These are phyloP conservation scores for Pseudoneurospora amorphoporcata DNA, from an alignment of 495 filamentous ascomycete species.

Conservation along the genomic window DNA sequence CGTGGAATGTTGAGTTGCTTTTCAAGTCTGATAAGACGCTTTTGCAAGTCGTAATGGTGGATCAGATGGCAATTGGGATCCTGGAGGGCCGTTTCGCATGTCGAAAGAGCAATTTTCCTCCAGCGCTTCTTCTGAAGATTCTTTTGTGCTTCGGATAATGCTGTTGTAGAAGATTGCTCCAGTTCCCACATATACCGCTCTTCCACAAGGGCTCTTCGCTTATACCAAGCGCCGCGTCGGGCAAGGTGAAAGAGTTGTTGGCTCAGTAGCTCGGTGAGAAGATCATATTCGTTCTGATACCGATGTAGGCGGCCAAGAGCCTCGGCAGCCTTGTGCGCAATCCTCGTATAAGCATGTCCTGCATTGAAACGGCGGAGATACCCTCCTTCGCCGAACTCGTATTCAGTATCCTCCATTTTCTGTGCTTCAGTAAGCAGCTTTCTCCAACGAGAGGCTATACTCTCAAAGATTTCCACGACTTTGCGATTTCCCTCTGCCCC, in stretches of 20 bases:
- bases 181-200: slow-evolving; percentile 83
- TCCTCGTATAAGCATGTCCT: slow-evolving; percentile 87
- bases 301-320: slow-evolving; percentile 78
- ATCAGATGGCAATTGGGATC: slow-evolving; percentile 83
- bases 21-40: slow-evolving; percentile 82
- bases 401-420: slow-evolving; percentile 66
- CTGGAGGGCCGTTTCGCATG: slow-evolving; percentile 79
- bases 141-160: slow-evolving; percentile 43
- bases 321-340: slow-evolving; percentile 73
- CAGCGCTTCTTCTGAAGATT: slow-evolving; percentile 78
- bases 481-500: slow-evolving; percentile 47
- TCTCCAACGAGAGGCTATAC: slow-evolving; percentile 73
- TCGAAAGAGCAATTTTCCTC: slow-evolving; percentile 66
- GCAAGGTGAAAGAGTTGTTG: slow-evolving; percentile 80
- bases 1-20: slow-evolving; percentile 72
- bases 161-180: slow-evolving; percentile 29
- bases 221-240: slow-evolving; percentile 86
- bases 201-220: slow-evolving; percentile 87
- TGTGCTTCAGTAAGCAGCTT: slow-evolving; percentile 65
- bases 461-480: slow-evolving; percentile 62
- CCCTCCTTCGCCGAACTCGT: slow-evolving; percentile 76
- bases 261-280: slow-evolving; percentile 64
- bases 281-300: slow-evolving; percentile 63
- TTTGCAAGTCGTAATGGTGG: slow-evolving; percentile 90
- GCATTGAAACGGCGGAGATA: slow-evolving; percentile 89